Base-by-base conservation (phyloP, 768 basidiomycete species). In the Clavulina sp. region DNA sequence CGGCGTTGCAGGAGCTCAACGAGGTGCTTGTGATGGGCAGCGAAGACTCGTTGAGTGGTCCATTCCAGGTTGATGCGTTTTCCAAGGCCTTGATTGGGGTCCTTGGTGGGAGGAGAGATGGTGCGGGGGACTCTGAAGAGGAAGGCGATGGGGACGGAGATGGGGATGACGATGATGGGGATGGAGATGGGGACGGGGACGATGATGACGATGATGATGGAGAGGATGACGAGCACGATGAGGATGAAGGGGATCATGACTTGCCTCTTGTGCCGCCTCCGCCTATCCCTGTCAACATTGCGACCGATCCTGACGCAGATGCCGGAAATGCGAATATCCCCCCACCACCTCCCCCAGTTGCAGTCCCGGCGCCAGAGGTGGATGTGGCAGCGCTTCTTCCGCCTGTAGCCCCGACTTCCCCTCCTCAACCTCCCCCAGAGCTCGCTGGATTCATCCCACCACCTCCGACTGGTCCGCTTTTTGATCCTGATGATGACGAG, bases 11-110 rank as follows among this genome's bases (percentile, higher is more conserved):
- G 62, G 93, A 99, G 60, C 74, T 95, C 49, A 89, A 86, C 67
- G 93, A 97, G 63, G 65, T 96, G 31, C 77, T 99, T 52, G 85
- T 86, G 55, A 92, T 97, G 68, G 88, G 87, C 65, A 96, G 89
- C 2, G 93, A 97, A 67, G 95, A 99, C 63, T 96, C 91, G 4
- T 70, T 99, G 43, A 84, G 87, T 5, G 89, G 89, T 38, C 92
- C 85, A n/a, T 93, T 99, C 68, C 85, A 84, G 57, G 81, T 92
- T 21, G 91, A 93, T 59, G 75, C 80, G 32, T 97, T 87, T 62
- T 86, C 92, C 29, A 78, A 81, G 58, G 93, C 95, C 63, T 74
- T 99, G 34, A 81, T 99, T 55, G 79, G 79, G 61, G 89, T 96
- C 58, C 72, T 97, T 33, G 85, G 86, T 28, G 68, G 68, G 18